Percentiles rank a stretch among this genome's conserved stretches.
Conservation (phyloP, 306 rosid species). For the Oemleria cerasiformis region DNA sequence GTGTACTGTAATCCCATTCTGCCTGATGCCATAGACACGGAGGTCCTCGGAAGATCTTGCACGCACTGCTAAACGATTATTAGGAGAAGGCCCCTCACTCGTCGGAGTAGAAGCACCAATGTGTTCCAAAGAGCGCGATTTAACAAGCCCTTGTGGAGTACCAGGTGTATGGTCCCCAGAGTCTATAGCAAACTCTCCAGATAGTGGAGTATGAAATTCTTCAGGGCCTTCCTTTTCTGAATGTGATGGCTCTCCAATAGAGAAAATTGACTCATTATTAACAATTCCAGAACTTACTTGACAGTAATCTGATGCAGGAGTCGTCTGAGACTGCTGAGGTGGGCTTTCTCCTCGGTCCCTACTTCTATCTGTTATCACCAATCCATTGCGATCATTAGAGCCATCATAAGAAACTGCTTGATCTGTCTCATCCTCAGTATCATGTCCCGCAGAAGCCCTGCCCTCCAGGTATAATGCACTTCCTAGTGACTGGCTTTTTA, state of each 20-base stretch:
- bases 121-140: conserved; percentile 62
- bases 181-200: conserved; percentile 42
- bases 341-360: conserved; percentile 34
- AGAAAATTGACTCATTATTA: conserved; percentile 43
- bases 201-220: conserved; percentile 43
- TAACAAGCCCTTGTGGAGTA: conserved; percentile 34
- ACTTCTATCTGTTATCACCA: conserved; percentile 26
- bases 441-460: conserved; percentile 23
- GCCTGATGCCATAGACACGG: conserved; percentile 37
- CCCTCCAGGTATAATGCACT: conserved; percentile 49
- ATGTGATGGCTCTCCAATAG: conserved; percentile 42
- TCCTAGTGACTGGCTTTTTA: conserved; percentile 68
- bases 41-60: conserved; percentile 76
- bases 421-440: conserved; percentile 44
- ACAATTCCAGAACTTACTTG: conserved; percentile 32
- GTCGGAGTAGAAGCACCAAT: conserved; percentile 36
- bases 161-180: conserved; percentile 26
- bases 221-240: conserved; percentile 53
- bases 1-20: conserved; percentile 31
- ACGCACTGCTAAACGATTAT: conserved; percentile 22
- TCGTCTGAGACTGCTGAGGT: conserved; percentile 27
- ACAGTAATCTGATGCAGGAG: conserved; percentile 22
- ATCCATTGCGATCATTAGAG: conserved; percentile 30
- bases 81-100: conserved; percentile 25
- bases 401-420: conserved; percentile 36